phyloP scores from a whole-genome alignment of 352 stramenopile species.

The Globisporangium carolinianum region DNA sequence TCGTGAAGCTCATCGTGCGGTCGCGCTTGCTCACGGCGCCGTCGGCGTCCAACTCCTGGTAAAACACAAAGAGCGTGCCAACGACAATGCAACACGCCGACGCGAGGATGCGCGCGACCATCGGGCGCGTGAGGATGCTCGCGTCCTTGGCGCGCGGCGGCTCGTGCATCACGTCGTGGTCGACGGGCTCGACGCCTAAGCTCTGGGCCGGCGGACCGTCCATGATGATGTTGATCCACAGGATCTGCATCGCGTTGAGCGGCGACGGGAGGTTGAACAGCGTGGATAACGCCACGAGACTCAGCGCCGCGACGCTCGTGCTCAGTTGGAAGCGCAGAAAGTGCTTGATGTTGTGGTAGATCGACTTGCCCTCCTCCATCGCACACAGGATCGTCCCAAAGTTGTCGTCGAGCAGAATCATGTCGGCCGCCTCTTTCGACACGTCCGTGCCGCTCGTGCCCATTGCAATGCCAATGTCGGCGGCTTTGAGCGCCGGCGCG shows the following conservation, averaged over 20 bases:
- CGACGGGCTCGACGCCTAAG: slow-evolving; percentile 82
- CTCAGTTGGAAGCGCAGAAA: slow-evolving; percentile 97
- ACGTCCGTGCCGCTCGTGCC: slow-evolving; percentile 96
- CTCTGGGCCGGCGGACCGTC: slow-evolving; percentile 84
- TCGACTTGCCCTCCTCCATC: slow-evolving; percentile 92
- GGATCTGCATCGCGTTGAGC: slow-evolving; percentile 94
- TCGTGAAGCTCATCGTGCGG: slow-evolving; percentile 98
- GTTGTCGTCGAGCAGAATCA: slow-evolving; percentile 97
- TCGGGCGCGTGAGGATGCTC: slow-evolving; percentile 68
- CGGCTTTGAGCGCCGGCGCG: slow-evolving; percentile 94
- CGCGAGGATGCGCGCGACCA: slow-evolving; percentile 59
- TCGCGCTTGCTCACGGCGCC: slow-evolving; percentile 90
- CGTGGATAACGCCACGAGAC: slow-evolving; percentile 63
- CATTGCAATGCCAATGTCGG: slow-evolving; percentile 97
- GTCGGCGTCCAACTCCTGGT: slow-evolving; percentile 79
- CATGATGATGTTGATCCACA: slow-evolving; percentile 99
- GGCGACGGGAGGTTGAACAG: slow-evolving; percentile 65
- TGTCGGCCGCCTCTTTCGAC: slow-evolving; percentile 97
- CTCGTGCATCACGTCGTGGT: slow-evolving; percentile 81
- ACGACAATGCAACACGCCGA: slow-evolving; percentile 74
- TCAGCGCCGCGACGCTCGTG: slow-evolving; percentile 92
- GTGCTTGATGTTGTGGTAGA: slow-evolving; percentile 96
- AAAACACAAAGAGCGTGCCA: slow-evolving; percentile 82
- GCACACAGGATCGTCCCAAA: slow-evolving; percentile 95
- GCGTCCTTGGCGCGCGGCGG: slow-evolving; percentile 72